Evolutionary conservation across 1,284 basidiomycete genomes (phyloP).

Genomic region (Violaceomyces palustris): DNA sequence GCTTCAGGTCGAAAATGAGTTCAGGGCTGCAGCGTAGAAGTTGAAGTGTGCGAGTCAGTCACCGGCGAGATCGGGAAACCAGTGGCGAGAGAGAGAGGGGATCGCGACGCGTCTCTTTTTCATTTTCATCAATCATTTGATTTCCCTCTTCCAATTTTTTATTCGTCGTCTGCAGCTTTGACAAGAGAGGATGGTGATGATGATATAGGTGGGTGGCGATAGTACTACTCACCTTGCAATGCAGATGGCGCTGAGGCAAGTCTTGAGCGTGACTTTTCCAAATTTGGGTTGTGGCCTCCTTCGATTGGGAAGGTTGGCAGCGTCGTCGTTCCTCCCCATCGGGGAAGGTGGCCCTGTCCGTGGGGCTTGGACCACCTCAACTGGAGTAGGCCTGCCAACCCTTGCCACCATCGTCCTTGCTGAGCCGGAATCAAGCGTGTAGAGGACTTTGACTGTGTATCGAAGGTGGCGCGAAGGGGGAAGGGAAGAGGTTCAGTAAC

Average conservation of each 20-base stretch:
- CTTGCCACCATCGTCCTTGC: slow-evolving; percentile 47
- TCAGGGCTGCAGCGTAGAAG: slow-evolving; percentile 32
- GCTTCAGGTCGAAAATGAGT: slow-evolving; percentile 38
- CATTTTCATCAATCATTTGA: no score
- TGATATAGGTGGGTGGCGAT: no score
- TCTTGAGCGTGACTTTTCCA: slow-evolving; percentile 44
- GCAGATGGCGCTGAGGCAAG: slow-evolving; percentile 48
- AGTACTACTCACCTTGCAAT: slow-evolving; percentile 21
- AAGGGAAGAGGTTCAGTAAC: no score
- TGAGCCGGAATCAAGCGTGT: slow-evolving; percentile 45
- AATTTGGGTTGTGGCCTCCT: slow-evolving; percentile 22
- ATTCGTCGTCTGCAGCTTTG: background rate
- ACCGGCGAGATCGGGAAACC: background rate
- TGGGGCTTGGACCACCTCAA: slow-evolving; percentile 29
- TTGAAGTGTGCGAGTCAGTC: background rate
- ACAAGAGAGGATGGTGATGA: no score
- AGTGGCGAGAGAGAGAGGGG: no score
- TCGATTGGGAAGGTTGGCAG: slow-evolving; percentile 3
- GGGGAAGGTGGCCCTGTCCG: slow-evolving; percentile 24
- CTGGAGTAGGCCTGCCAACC: slow-evolving; percentile 20
- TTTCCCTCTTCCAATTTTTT: background rate
- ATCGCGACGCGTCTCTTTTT: no score
- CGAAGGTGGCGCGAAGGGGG: no score
- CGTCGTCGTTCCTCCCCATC: slow-evolving; percentile 8
- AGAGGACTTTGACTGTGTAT: slow-evolving; percentile 52